A percentile compares a stretch with the other conserved stretches of the same genome.
Evolutionary conservation across 495 filamentous ascomycete genomes (phyloP).

Genomic region (Wilcoxina mikolae): DNA sequence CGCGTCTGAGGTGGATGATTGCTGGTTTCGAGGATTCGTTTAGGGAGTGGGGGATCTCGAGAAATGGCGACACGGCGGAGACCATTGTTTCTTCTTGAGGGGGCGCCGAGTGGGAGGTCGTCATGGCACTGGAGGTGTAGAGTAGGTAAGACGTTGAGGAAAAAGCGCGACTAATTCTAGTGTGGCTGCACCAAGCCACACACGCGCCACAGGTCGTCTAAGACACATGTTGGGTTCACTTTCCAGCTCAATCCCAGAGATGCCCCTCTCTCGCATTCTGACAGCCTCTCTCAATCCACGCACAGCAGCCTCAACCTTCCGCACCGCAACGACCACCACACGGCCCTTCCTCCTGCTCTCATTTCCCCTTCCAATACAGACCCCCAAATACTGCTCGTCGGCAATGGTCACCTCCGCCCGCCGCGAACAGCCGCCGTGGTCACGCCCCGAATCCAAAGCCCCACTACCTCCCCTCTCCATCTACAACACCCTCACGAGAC

Average conservation of each 20-base stretch:
- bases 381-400: neutral
- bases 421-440: slow-evolving; percentile 33
- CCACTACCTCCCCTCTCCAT: slow-evolving; percentile 40
- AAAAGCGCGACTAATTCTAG: neutral
- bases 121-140: neutral
- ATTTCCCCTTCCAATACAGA: neutral
- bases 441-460: slow-evolving; percentile 22
- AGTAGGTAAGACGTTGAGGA: neutral
- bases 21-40: slow-evolving; percentile 26
- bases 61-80: slow-evolving; percentile 11
- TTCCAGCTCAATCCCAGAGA: too few relatives aligned
- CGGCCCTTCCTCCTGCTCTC: neutral
- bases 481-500: slow-evolving; percentile 63
- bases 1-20: slow-evolving; percentile 71
- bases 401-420: slow-evolving; percentile 29
- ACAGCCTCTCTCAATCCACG: too few relatives aligned
- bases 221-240: neutral
- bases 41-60: slow-evolving; percentile 15
- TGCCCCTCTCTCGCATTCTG: neutral
- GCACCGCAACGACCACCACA: neutral
- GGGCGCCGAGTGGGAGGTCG: neutral
- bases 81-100: neutral
- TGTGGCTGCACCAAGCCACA: neutral
- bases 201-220: too few relatives aligned
- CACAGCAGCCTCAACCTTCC: neutral